Percentiles rank a stretch among this genome's conserved stretches.
phyloP scores from a whole-genome alignment of 371 early-diverging fungal genomes.

The Smittium culicis region DNA sequence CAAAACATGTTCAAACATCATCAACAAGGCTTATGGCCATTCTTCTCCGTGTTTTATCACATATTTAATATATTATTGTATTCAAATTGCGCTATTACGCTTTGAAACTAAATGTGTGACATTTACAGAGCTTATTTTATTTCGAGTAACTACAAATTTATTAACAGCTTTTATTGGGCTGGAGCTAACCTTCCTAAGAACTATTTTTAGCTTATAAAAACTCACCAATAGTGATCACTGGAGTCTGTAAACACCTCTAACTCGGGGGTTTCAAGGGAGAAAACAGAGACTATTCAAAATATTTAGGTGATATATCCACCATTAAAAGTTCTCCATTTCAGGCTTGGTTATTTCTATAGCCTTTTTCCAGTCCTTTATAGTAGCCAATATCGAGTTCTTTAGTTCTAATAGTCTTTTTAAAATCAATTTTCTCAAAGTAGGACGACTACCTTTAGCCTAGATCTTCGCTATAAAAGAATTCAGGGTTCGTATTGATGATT shows the following conservation, averaged over 20 bases:
- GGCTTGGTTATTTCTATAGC: neutral
- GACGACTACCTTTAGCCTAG: constrained; percentile 3
- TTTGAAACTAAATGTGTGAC: neutral
- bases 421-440: neutral
- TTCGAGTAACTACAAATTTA: neutral
- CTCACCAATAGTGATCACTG: neutral
- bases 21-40: neutral
- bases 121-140: neutral
- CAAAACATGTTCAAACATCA: neutral
- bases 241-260: neutral
- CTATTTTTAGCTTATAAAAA: neutral
- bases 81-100: neutral
- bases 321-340: neutral
- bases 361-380: neutral
- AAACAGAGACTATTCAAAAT: neutral
- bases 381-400: neutral
- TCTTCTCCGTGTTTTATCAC: neutral
- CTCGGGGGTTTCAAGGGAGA: neutral
- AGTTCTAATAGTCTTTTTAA: neutral
- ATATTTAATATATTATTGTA: neutral
- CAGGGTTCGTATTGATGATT: constrained; percentile 1
- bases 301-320: neutral
- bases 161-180: neutral
- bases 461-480: constrained; percentile 13
- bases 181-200: neutral